phyloP scores from a whole-genome alignment of 345 rosid genomes.

The Capsella bursapastoris region DNA sequence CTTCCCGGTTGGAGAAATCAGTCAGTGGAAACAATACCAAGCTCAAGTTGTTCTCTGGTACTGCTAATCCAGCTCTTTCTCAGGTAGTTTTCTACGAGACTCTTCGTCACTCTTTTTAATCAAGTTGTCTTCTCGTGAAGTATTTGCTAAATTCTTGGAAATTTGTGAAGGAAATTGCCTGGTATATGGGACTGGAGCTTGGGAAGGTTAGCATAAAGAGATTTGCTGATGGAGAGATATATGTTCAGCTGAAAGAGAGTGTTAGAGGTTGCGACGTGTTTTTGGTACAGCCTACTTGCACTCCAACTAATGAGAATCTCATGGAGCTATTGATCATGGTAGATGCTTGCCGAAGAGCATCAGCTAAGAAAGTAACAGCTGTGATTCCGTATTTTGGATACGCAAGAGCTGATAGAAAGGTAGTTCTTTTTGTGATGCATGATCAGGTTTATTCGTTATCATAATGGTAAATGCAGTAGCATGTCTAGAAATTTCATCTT shows the following conservation, averaged over 20 bases:
- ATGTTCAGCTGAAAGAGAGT: conserved; percentile 95
- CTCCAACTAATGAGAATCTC: conserved; percentile 97
- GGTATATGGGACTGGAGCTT: conserved; percentile 95
- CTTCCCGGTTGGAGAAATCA: conserved; percentile 55
- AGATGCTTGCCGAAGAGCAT: conserved; percentile 97
- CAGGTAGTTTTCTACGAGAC: conserved; percentile 49
- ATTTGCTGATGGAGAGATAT: conserved; percentile 95
- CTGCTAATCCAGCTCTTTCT: conserved; percentile 74
- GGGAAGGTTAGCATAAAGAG: conserved; percentile 89
- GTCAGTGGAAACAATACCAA: conserved; percentile 46
- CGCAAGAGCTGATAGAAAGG: conserved; percentile 99
- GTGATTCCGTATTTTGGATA: conserved; percentile 93
- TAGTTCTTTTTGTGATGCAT: conserved; percentile 5
- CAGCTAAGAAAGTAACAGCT: conserved; percentile 90
- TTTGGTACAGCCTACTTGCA: conserved; percentile 93
- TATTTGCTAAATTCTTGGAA: neutral
- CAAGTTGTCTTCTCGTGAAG: neutral
- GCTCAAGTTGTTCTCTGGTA: conserved; percentile 74
- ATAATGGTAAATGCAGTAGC: neutral
- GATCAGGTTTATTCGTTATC: neutral
- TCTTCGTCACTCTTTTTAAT: neutral
- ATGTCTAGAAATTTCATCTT: neutral
- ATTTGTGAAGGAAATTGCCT: conserved; percentile 78
- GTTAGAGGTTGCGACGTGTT: conserved; percentile 96
- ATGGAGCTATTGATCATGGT: conserved; percentile 94